A percentile compares a stretch with the other conserved stretches of the same genome.
Conservation (phyloP, 495 filamentous ascomycete species). For the Xylaria telfairii region DNA sequence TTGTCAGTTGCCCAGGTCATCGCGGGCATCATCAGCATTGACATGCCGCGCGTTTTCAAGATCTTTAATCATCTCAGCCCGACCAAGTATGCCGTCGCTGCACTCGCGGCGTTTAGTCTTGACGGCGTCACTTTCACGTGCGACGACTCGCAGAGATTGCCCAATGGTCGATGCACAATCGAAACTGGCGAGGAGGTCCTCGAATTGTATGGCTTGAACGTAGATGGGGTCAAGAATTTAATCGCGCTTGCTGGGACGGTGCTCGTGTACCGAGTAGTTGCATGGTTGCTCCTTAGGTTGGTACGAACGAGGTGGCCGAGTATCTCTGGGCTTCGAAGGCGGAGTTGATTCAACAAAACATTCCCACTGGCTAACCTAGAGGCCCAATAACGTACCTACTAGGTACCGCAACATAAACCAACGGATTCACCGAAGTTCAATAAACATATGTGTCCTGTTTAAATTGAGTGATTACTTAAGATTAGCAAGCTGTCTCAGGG, state of each 20-base stretch:
- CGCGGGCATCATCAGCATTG: conserved; percentile 70
- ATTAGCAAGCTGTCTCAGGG: background rate
- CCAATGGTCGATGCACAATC: conserved; percentile 64
- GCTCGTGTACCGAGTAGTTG: conserved; percentile 67
- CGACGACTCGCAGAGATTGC: conserved; percentile 57
- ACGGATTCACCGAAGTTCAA: background rate
- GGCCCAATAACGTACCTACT: background rate
- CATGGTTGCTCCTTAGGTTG: conserved; percentile 64
- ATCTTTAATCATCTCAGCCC: conserved; percentile 73
- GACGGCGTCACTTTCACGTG: conserved; percentile 65
- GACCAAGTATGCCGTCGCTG: conserved; percentile 69
- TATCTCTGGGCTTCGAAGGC: conserved; percentile 22
- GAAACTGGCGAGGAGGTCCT: conserved; percentile 67
- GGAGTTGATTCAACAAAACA: background rate
- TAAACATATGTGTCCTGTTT: background rate
- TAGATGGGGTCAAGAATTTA: conserved; percentile 61
- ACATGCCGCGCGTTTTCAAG: conserved; percentile 69
- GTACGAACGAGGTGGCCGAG: conserved; percentile 46
- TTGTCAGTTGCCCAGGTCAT: conserved; percentile 70
- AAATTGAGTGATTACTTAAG: background rate
- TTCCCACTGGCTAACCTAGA: background rate
- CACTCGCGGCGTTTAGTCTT: conserved; percentile 65
- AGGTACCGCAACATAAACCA: background rate
- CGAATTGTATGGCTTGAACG: conserved; percentile 66
- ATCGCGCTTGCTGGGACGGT: conserved; percentile 64